Conservation (phyloP, 805 yeast species). For the Wickerhamiella azymoides region DNA sequence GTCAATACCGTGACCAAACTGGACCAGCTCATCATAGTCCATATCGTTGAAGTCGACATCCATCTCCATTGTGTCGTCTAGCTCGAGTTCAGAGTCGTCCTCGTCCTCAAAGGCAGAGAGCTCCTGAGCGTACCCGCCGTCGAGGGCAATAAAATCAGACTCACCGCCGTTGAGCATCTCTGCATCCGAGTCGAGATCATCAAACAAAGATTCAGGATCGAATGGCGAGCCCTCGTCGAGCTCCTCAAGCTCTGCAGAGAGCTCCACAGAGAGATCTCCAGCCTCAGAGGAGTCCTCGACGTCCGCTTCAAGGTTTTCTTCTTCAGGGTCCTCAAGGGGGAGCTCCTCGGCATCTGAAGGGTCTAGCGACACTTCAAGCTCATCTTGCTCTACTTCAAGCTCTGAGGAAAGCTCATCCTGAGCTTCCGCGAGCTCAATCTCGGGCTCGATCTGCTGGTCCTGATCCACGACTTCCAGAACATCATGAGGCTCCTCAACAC, state of each 20-base stretch:
- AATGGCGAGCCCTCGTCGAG: not conserved
- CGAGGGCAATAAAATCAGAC: too few species aligned
- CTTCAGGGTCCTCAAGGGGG: not conserved
- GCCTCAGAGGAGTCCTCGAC: too few species aligned
- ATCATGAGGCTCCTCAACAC: not conserved
- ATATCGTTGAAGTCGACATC: conserved; percentile 13
- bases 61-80: conserved; percentile 8
- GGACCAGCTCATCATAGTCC: conserved; percentile 13
- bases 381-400: too few species aligned
- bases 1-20: conserved; percentile 7
- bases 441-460: not conserved
- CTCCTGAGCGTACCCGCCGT: not conserved
- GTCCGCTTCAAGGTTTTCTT: not conserved
- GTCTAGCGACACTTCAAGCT: too few species aligned
- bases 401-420: not conserved
- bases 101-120: too few species aligned
- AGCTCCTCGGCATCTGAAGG: too few species aligned
- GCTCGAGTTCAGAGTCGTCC: not conserved
- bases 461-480: too few species aligned
- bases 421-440: not conserved
- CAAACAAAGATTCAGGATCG: not conserved
- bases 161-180: too few species aligned
- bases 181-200: too few species aligned
- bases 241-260: too few species aligned
- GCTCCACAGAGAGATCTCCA: too few species aligned